Percentiles rank a stretch among this genome's conserved stretches.
Conservation (phyloP, 345 rosid genomes). For the Euphorbia peplus region DNA sequence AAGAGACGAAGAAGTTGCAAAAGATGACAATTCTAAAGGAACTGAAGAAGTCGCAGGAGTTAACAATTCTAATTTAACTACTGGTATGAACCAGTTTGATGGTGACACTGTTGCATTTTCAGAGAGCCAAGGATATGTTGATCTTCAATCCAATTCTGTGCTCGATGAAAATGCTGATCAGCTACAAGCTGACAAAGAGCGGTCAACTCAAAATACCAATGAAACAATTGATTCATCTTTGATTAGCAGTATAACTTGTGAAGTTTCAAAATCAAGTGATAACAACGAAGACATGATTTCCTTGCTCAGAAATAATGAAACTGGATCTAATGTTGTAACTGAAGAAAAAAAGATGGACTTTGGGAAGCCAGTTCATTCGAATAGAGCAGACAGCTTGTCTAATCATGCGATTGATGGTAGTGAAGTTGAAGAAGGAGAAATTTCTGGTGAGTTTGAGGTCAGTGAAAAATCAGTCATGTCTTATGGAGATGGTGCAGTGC, state of each 20-base stretch:
- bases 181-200: constrained; percentile 25
- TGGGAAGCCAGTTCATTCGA: constrained; percentile 25
- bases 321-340: constrained; percentile 21
- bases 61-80: constrained; percentile 20
- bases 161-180: constrained; percentile 21
- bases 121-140: constrained; percentile 22
- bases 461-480: constrained; percentile 15
- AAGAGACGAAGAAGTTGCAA: constrained; percentile 15
- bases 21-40: constrained; percentile 11
- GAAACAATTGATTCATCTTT: constrained; percentile 15
- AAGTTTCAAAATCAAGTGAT: constrained; percentile 25
- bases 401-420: constrained; percentile 34
- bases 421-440: constrained; percentile 58
- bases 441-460: constrained; percentile 38
- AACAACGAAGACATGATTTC: constrained; percentile 13
- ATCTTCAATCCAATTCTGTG: constrained; percentile 16
- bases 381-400: constrained; percentile 16
- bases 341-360: constrained; percentile 35
- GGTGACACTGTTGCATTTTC: constrained; percentile 18
- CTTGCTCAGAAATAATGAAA: constrained; percentile 3
- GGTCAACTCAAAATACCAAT: constrained; percentile 15
- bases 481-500: constrained; percentile 23
- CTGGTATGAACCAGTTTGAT: constrained; percentile 24
- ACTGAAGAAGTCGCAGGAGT: constrained; percentile 27
- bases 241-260: constrained; percentile 15